Conservation (phyloP, 176 grass and related monocot species). For the Zea luxurians region DNA sequence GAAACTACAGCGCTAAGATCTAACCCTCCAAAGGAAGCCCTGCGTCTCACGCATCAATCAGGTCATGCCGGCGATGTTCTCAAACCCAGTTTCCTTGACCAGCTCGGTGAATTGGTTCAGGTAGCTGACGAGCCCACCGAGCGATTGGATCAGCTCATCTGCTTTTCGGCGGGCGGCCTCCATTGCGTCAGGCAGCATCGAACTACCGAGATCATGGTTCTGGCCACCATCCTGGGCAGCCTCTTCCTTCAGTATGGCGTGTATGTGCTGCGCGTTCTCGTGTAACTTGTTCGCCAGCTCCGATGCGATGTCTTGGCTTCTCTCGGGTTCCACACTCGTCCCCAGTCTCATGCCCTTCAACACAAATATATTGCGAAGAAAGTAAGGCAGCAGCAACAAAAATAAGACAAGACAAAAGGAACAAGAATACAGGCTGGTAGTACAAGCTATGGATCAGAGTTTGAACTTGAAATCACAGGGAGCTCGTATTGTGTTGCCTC, state of each 20-base stretch:
- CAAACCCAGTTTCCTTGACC: constrained; percentile 59
- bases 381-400: background rate
- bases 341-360: constrained; percentile 24
- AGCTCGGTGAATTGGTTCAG: constrained; percentile 78
- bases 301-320: constrained; percentile 42
- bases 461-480: background rate
- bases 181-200: constrained; percentile 32
- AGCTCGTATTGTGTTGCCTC: background rate
- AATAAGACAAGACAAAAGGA: background rate
- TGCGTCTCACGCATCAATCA: constrained; percentile 35
- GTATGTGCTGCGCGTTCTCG: constrained; percentile 61
- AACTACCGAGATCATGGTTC: constrained; percentile 12
- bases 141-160: constrained; percentile 67
- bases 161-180: constrained; percentile 51
- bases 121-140: constrained; percentile 61
- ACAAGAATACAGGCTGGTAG: background rate
- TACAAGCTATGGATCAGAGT: background rate
- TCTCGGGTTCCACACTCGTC: constrained; percentile 27
- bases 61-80: constrained; percentile 51
- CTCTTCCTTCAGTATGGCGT: constrained; percentile 54
- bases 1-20: background rate
- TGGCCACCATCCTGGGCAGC: constrained; percentile 12
- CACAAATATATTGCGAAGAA: constrained; percentile 22
- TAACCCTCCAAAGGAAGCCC: background rate
- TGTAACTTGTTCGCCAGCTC: constrained; percentile 62